These are phyloP conservation scores for Papiliotrema laurentii DNA, from an alignment of 1,284 basidiomycete species.

Conservation along the genomic window DNA sequence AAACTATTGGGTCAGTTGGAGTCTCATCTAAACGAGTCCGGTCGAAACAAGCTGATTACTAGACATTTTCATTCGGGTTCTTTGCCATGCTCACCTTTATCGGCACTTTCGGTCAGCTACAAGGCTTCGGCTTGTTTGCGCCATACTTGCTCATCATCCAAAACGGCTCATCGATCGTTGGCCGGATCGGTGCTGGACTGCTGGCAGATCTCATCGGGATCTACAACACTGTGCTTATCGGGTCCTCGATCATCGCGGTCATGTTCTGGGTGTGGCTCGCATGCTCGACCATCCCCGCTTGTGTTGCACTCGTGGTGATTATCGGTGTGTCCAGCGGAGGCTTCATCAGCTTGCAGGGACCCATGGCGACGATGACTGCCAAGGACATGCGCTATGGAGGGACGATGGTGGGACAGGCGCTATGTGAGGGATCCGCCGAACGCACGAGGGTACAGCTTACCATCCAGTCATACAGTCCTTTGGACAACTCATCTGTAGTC, in stretches of 20 bases:
- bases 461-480: constrained; percentile 29
- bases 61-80: constrained; percentile 31
- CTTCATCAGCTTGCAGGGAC: constrained; percentile 36
- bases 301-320: constrained; percentile 29
- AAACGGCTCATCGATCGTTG: constrained; percentile 31
- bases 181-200: constrained; percentile 29
- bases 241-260: constrained; percentile 19
- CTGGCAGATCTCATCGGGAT: constrained; percentile 25
- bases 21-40: neutral
- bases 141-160: constrained; percentile 40
- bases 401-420: constrained; percentile 36
- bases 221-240: constrained; percentile 32
- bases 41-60: neutral
- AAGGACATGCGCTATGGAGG: constrained; percentile 35
- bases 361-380: constrained; percentile 22
- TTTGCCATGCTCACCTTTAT: constrained; percentile 35
- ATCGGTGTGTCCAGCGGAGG: constrained; percentile 32
- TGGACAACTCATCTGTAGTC: constrained; percentile 31
- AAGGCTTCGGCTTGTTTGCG: constrained; percentile 25
- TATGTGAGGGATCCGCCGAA: constrained; percentile 28
- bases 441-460: neutral
- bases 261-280: constrained; percentile 32
- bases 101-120: constrained; percentile 31
- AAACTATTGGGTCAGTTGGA: constrained; percentile 15
- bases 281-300: constrained; percentile 16